These are phyloP conservation scores for Hypoxylon sp. DNA, from an alignment of 2,329 filamentous ascomycete species.

Conservation along the genomic window DNA sequence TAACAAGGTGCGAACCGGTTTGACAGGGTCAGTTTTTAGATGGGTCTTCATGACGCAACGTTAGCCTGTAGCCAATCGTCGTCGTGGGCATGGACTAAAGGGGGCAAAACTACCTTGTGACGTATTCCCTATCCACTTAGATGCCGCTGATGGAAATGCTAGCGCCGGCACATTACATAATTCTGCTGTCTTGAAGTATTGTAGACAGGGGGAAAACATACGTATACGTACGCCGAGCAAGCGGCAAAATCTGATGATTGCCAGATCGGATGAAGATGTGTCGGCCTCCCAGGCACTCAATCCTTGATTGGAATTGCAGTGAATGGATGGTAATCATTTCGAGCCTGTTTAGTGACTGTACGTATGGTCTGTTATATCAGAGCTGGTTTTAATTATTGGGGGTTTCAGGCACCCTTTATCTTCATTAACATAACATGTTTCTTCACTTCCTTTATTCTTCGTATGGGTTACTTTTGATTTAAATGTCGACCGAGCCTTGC, in stretches of 20 bases:
- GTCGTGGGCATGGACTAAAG: slow-evolving; percentile 41
- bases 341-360: slow-evolving; percentile 13
- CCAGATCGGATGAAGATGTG: slow-evolving; percentile 21
- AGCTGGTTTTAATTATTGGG: slow-evolving; percentile 3
- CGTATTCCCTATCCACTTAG: slow-evolving; percentile 31
- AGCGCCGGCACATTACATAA: slow-evolving; percentile 9
- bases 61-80: slow-evolving; percentile 45
- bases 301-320: slow-evolving; percentile 7
- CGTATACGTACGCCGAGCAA: slow-evolving; percentile 34
- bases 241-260: slow-evolving; percentile 23
- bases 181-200: slow-evolving; percentile 27
- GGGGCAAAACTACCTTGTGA: slow-evolving; percentile 44
- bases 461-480: slow-evolving; percentile 12
- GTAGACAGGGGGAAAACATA: slow-evolving; percentile 11
- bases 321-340: slow-evolving; percentile 19
- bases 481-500: slow-evolving; percentile 13
- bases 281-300: slow-evolving; percentile 20
- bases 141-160: slow-evolving; percentile 24
- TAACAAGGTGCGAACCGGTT: slow-evolving; percentile 36
- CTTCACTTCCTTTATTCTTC: slow-evolving; percentile 22
- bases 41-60: slow-evolving; percentile 42
- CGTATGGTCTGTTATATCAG: slow-evolving; percentile 16
- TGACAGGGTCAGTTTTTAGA: slow-evolving; percentile 34
- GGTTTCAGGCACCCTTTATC: slow-evolving; percentile 1
- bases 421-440: slow-evolving; percentile 14